Evolutionary conservation across 371 early-diverging fungal species (phyloP).

Genomic region (Mucor indicus): DNA sequence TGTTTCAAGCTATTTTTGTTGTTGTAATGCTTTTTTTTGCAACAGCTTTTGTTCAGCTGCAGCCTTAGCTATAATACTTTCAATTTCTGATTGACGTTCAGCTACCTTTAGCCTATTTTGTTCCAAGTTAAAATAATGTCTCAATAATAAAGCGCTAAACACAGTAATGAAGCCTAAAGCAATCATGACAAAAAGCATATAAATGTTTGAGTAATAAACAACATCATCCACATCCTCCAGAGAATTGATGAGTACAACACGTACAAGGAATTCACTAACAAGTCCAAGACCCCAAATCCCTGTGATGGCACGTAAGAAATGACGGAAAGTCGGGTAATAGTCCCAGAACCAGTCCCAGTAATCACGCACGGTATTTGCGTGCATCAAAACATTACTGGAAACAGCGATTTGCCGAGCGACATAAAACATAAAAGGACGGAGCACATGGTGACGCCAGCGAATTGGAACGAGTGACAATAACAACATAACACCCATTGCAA

Average conservation of each 20-base stretch:
- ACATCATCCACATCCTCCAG: conserved; percentile 40
- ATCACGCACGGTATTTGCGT: conserved; percentile 21
- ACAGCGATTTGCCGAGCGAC: conserved; percentile 41
- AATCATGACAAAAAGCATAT: conserved; percentile 32
- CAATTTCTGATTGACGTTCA: conserved; percentile 30
- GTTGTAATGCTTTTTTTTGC: no score
- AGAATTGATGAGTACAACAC: conserved; percentile 30
- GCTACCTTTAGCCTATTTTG: conserved; percentile 25
- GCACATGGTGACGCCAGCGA: conserved; percentile 20
- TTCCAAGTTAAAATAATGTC: conserved; percentile 36
- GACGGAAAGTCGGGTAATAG: conserved; percentile 29
- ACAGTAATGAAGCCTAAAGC: conserved; percentile 28
- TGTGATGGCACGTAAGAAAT: conserved; percentile 34
- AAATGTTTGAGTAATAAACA: conserved; percentile 41
- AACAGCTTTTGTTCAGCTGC: conserved; percentile 21
- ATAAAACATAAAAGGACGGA: conserved; percentile 46
- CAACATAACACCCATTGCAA: conserved; percentile 44
- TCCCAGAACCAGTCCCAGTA: conserved; percentile 49
- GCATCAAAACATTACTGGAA: conserved; percentile 23
- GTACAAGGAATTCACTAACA: conserved; percentile 44
- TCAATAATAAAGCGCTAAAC: conserved; percentile 24
- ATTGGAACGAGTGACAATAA: conserved; percentile 40
- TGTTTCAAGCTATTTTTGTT: no score
- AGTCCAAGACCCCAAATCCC: conserved; percentile 42
- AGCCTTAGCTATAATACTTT: conserved; percentile 28